These are phyloP conservation scores for Plantago major DNA, from an alignment of 257 asterid species.

Conservation along the genomic window DNA sequence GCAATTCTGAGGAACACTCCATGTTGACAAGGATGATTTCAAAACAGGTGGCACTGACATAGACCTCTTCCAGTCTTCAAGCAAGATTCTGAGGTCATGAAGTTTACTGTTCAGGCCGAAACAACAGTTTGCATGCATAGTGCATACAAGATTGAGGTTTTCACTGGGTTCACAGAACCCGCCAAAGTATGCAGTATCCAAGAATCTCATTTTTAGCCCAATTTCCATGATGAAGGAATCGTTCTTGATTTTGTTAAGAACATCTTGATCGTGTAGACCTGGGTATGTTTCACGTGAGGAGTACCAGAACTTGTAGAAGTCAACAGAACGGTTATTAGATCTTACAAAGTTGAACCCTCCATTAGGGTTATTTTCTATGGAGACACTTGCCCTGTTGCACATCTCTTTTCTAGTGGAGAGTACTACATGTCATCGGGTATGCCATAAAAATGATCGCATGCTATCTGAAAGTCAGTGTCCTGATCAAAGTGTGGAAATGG, in stretches of 20 bases:
- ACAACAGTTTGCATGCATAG: conserved; percentile 84
- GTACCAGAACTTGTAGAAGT: conserved; percentile 73
- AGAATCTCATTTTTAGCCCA: conserved; percentile 52
- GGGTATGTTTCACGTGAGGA: conserved; percentile 44
- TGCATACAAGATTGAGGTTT: conserved; percentile 56
- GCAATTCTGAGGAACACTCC: conserved; percentile 85
- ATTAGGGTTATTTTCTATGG: conserved; percentile 45
- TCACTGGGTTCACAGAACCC: conserved; percentile 81
- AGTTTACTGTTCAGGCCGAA: conserved; percentile 58
- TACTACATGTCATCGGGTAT: conserved; percentile 38
- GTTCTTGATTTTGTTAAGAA: conserved; percentile 53
- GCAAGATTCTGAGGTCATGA: conserved; percentile 68
- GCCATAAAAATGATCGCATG: conserved; percentile 67
- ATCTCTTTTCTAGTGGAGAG: no score
- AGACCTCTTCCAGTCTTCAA: conserved; percentile 58
- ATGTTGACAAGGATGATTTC: conserved; percentile 26
- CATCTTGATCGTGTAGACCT: conserved; percentile 73
- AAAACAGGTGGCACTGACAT: conserved; percentile 36
- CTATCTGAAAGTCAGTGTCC: conserved; percentile 63
- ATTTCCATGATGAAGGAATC: conserved; percentile 34
- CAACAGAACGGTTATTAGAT: conserved; percentile 55
- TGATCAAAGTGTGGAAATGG: conserved; percentile 53
- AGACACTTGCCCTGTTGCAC: no score
- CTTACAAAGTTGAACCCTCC: conserved; percentile 67
- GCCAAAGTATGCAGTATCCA: conserved; percentile 58